Percentiles rank a stretch among this genome's conserved stretches.
Conservation (phyloP, 164 flowering plant genomes). For the Liquidambar formosana region DNA sequence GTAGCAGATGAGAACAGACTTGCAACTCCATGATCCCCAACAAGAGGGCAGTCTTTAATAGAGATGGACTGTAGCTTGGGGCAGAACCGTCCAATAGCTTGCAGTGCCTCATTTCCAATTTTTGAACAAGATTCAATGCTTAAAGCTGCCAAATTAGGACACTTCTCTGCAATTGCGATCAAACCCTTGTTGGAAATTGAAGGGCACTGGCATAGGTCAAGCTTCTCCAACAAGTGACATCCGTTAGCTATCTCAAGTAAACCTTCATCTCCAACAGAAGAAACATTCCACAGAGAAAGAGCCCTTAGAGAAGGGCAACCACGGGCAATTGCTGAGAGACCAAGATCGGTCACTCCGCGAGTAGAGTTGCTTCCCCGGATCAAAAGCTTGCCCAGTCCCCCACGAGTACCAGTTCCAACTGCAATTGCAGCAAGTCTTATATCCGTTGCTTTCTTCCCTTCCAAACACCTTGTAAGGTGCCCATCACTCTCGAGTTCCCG, state of each 20-base stretch:
- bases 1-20: conserved; percentile 13
- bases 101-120: conserved; percentile 33
- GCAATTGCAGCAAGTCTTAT: conserved; percentile 43
- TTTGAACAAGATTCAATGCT: conserved; percentile 35
- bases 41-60: conserved; percentile 27
- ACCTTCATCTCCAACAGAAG: conserved; percentile 32
- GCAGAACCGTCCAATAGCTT: conserved; percentile 26
- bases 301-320: conserved; percentile 34
- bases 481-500: conserved; percentile 46
- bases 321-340: conserved; percentile 35
- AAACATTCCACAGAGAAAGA: conserved; percentile 34
- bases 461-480: conserved; percentile 29
- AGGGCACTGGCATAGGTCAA: conserved; percentile 32
- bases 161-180: conserved; percentile 28
- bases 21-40: conserved; percentile 30
- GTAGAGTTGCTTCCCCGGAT: conserved; percentile 29
- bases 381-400: conserved; percentile 36
- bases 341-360: conserved; percentile 35
- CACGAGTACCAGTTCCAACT: conserved; percentile 29
- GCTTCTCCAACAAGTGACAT: conserved; percentile 35
- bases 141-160: conserved; percentile 28
- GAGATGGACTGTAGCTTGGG: conserved; percentile 28
- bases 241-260: conserved; percentile 30
- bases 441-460: conserved; percentile 43
- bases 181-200: conserved; percentile 25